Conservation (phyloP, 2,329 filamentous ascomycete species). For the Colletotrichum limetticola region DNA sequence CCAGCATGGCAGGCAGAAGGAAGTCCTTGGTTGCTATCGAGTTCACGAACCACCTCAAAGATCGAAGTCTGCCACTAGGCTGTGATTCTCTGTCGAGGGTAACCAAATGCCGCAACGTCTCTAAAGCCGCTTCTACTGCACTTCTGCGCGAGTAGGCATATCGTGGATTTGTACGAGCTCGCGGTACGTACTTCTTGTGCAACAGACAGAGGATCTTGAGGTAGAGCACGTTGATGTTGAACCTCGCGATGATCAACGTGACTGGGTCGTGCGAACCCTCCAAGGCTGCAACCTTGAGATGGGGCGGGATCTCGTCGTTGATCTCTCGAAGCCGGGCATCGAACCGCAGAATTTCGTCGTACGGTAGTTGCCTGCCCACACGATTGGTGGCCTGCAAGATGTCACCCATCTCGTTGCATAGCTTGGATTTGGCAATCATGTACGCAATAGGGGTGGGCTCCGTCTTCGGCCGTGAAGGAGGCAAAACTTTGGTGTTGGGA, state of each 20-base stretch:
- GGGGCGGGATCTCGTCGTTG: slow-evolving; percentile 77
- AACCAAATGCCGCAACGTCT: slow-evolving; percentile 80
- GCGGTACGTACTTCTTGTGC: slow-evolving; percentile 86
- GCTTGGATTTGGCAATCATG: slow-evolving; percentile 78
- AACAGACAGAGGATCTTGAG: slow-evolving; percentile 90
- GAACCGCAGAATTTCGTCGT: slow-evolving; percentile 73
- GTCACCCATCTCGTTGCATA: slow-evolving; percentile 76
- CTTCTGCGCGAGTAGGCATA: slow-evolving; percentile 86
- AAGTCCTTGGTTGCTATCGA: slow-evolving; percentile 88
- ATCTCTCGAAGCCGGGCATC: slow-evolving; percentile 71
- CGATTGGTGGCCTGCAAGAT: slow-evolving; percentile 75
- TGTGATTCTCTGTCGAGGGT: slow-evolving; percentile 81
- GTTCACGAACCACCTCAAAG: slow-evolving; percentile 81
- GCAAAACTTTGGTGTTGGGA: slow-evolving; percentile 73
- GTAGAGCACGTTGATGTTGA: slow-evolving; percentile 85
- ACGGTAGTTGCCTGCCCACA: slow-evolving; percentile 65
- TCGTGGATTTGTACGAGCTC: slow-evolving; percentile 79
- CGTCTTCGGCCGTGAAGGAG: slow-evolving; percentile 72
- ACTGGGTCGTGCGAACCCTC: slow-evolving; percentile 84
- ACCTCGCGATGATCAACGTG: slow-evolving; percentile 86
- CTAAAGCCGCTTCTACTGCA: slow-evolving; percentile 88
- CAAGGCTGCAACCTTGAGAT: slow-evolving; percentile 79
- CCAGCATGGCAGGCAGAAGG: slow-evolving; percentile 84
- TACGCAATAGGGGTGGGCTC: slow-evolving; percentile 83
- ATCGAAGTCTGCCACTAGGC: slow-evolving; percentile 75